phyloP scores from a whole-genome alignment of 176 grass and related monocot species.

The Phragmites australis region DNA sequence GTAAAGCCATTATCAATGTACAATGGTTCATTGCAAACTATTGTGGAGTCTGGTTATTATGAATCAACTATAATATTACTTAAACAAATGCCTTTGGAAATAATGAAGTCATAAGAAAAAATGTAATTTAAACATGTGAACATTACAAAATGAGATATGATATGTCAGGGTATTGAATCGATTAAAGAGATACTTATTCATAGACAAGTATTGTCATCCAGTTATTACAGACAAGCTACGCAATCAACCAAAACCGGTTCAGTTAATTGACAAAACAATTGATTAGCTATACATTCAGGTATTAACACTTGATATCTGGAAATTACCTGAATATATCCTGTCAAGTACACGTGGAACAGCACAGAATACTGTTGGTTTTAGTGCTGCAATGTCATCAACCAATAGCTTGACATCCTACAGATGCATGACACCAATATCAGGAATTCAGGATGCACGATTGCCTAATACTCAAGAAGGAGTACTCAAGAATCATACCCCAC shows the following conservation, averaged over 20 bases:
- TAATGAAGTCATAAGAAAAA: not conserved
- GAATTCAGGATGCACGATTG: slow-evolving; percentile 10
- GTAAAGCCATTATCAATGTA: not conserved
- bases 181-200: slow-evolving; percentile 11
- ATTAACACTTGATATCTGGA: not conserved
- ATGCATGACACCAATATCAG: slow-evolving; percentile 27
- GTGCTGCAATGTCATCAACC: slow-evolving; percentile 77
- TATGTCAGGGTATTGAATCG: not conserved
- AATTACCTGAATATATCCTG: slow-evolving; percentile 85
- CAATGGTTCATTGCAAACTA: not conserved
- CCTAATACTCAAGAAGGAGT: slow-evolving; percentile 31
- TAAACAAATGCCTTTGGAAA: not conserved
- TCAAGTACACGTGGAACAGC: slow-evolving; percentile 97
- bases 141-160: not conserved
- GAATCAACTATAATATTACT: not conserved
- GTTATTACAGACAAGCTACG: not conserved
- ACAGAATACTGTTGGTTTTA: slow-evolving; percentile 84
- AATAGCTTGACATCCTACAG: slow-evolving; percentile 86
- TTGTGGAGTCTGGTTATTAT: not conserved
- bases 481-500: slow-evolving; percentile 59
- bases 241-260: not conserved
- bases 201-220: not conserved
- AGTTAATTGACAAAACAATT: not conserved
- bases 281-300: not conserved
- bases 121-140: slow-evolving; percentile 3